Base-by-base conservation (phyloP, 2,329 filamentous ascomycete species). In the Xylaria sp. region DNA sequence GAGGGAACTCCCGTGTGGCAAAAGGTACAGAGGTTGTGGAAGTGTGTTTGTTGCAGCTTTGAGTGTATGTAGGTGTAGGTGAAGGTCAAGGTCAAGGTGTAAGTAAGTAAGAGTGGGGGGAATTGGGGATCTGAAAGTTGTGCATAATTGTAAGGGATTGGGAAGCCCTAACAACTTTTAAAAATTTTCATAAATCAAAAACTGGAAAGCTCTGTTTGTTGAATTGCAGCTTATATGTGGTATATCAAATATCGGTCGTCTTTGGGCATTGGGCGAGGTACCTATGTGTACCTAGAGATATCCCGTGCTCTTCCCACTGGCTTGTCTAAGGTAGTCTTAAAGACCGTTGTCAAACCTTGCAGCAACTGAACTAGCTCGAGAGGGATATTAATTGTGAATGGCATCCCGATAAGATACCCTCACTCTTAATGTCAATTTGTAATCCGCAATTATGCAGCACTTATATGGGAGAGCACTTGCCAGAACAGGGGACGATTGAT, bases 201-300 rank as follows among this genome's bases (percentile, higher is more conserved):
- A 44, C 47, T 39, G 3, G 22, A 27, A 27, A 11, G 29, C 31
- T 44, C 11, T 63, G 36, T 25, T 50, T 15, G n/a, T 55, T 29
- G 20, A 50, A 60, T 27, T 29, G 7, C 22, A 33, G 22, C n/a
- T 33, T 45, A 42, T 7, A 20, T n/a, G 27, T 39, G 15, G 60
- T 50, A n/a, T n/a, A n/a, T n/a, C n/a, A 20, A 38, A 39, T 56
- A 25, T 31, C 20, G 39, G 25, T 22, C 9, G 36, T 17, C 29
- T 31, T 25, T 22, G 11, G 25, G 29, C 13, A 47, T 7, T 29
- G 22, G 31, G 6, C 2, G 33, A 58, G 50, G 50, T 54, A 63
- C 55, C 33, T 33, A 22, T 58, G 53, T 31, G 63, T 61, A 67
- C 36, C 29, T 59, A 29, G 27, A 36, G 45, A 55, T 27, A n/a